These are phyloP conservation scores for Tetrapisispora nanseiensis DNA, from an alignment of 805 yeast species.

Conservation along the genomic window DNA sequence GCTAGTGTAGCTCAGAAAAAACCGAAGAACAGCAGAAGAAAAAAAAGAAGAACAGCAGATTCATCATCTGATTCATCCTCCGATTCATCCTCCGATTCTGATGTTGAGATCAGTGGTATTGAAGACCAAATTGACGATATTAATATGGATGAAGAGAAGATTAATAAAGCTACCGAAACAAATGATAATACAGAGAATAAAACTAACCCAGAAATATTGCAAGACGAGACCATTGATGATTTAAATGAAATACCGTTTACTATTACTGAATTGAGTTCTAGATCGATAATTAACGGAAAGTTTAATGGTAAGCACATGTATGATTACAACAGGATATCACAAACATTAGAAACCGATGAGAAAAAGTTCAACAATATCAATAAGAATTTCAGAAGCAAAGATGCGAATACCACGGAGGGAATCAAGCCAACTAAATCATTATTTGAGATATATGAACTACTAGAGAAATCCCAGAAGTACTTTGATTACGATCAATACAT, in stretches of 20 bases:
- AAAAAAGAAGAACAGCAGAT: constrained; percentile 81
- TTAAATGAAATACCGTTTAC: constrained; percentile 25
- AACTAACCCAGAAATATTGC: constrained; percentile 10
- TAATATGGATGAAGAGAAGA: no score
- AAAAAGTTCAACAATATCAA: background rate
- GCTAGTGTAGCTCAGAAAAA: constrained; percentile 4
- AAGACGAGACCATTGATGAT: constrained; percentile 14
- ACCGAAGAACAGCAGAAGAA: constrained; percentile 44
- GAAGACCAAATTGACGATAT: no score
- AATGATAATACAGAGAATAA: constrained; percentile 3
- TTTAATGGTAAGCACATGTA: constrained; percentile 14
- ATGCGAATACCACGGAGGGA: background rate
- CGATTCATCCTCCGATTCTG: constrained; percentile 27
- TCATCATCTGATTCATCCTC: constrained; percentile 38
- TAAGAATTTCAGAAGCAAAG: background rate
- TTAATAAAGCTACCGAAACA: no score
- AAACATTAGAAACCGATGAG: constrained; percentile 15
- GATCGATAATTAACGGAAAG: constrained; percentile 2
- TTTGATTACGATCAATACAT: background rate
- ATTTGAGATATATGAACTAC: background rate
- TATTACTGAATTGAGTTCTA: constrained; percentile 28
- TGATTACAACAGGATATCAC: constrained; percentile 26
- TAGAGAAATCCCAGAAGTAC: background rate
- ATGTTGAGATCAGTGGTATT: background rate
- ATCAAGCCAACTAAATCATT: background rate